phyloP scores from a whole-genome alignment of 2,329 filamentous ascomycete species.

The Apiospora pterosperma region DNA sequence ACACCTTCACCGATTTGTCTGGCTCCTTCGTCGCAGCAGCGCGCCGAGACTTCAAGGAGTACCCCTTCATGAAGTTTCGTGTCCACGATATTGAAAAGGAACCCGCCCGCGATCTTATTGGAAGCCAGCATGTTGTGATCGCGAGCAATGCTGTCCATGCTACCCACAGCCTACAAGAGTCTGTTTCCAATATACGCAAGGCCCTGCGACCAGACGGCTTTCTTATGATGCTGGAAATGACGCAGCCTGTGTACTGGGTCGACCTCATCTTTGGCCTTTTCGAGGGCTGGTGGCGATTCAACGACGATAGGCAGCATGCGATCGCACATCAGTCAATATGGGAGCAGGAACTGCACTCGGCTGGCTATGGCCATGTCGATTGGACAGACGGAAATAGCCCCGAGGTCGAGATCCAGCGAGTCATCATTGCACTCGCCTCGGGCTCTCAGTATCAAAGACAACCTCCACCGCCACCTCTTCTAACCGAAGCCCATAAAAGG shows the following conservation, averaged over 20 bases:
- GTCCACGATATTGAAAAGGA: constrained; percentile 25
- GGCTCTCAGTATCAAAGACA: too few relatives aligned
- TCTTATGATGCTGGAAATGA: constrained; percentile 32
- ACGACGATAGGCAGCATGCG: constrained; percentile 26
- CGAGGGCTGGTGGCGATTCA: constrained; percentile 36
- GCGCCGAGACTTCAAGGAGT: constrained; percentile 15
- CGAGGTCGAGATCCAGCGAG: constrained; percentile 21
- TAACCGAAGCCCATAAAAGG: too few relatives aligned
- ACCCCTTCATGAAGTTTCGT: constrained; percentile 23
- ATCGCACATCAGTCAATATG: constrained; percentile 18
- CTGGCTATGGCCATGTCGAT: constrained; percentile 25
- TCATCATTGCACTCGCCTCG: constrained; percentile 27
- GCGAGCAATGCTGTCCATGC: constrained; percentile 32
- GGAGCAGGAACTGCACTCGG: constrained; percentile 18
- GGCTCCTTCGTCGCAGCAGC: constrained; percentile 23
- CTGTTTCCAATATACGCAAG: constrained; percentile 18
- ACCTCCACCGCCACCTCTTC: too few relatives aligned
- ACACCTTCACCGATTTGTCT: constrained; percentile 35
- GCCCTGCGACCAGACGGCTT: constrained; percentile 31
- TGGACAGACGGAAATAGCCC: constrained; percentile 25
- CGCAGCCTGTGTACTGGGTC: constrained; percentile 22
- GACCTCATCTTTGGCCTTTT: constrained; percentile 34
- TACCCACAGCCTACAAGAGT: constrained; percentile 18
- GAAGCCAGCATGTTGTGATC: constrained; percentile 27
- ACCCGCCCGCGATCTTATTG: constrained; percentile 13